Percentiles rank a stretch among this genome's conserved stretches.
phyloP scores from a whole-genome alignment of 345 rosid genomes.

The Ceriops tagal region DNA sequence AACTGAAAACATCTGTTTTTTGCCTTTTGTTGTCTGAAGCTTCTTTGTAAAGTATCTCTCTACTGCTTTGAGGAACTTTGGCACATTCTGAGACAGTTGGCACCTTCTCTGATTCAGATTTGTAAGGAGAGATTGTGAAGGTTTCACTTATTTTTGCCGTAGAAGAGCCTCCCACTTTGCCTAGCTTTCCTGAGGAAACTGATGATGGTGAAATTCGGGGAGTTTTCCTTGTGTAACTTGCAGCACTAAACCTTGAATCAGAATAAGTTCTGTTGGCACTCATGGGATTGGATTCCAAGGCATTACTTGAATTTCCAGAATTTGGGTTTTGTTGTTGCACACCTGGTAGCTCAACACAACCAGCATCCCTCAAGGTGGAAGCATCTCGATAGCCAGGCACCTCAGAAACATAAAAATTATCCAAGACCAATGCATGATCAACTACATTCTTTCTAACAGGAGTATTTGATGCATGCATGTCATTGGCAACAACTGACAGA shows the following conservation, averaged over 20 bases:
- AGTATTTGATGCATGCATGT: conserved; percentile 23
- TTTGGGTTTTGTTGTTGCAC: conserved; percentile 30
- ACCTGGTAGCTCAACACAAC: conserved; percentile 15
- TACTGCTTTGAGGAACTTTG: conserved; percentile 29
- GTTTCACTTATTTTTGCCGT: conserved; percentile 17
- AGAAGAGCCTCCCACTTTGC: conserved; percentile 27
- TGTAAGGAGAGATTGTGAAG: conserved; percentile 24
- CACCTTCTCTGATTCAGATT: conserved; percentile 25
- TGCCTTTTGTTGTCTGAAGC: conserved; percentile 34
- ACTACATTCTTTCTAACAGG: conserved; percentile 28
- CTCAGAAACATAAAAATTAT: conserved; percentile 19
- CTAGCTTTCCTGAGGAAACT: conserved; percentile 32
- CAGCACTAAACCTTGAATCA: conserved; percentile 21
- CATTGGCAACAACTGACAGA: conserved; percentile 24
- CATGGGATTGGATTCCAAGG: conserved; percentile 24
- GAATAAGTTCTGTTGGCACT: conserved; percentile 31
- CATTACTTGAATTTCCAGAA: conserved; percentile 19
- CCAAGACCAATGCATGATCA: conserved; percentile 29
- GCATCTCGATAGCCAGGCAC: conserved; percentile 19
- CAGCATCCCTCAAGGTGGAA: conserved; percentile 13
- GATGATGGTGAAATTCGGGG: conserved; percentile 35
- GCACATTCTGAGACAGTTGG: conserved; percentile 18
- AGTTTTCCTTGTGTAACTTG: conserved; percentile 52
- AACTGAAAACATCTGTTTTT: conserved; percentile 29
- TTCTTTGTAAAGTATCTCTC: conserved; percentile 24